phyloP scores from a whole-genome alignment of 306 rosid species.

The Inga oerstediana region DNA sequence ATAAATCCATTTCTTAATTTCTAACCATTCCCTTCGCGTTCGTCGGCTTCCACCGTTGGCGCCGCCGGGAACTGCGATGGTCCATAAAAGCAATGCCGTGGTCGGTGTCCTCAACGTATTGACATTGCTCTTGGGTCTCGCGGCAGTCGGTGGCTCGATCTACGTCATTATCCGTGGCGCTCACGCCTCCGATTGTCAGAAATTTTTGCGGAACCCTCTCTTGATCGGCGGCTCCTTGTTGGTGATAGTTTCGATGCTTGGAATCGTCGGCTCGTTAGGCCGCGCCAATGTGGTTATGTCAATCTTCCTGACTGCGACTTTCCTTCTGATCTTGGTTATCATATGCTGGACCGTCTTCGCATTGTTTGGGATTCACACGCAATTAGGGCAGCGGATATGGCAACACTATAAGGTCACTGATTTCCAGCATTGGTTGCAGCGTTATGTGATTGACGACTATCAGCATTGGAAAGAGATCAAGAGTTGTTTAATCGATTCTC shows the following conservation, averaged over 20 bases:
- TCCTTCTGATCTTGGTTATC: constrained; percentile 56
- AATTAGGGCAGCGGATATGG: constrained; percentile 50
- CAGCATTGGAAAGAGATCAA: constrained; percentile 65
- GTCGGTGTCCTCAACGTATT: constrained; percentile 59
- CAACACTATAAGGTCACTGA: constrained; percentile 55
- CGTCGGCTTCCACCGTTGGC: not conserved
- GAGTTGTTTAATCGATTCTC: constrained; percentile 67
- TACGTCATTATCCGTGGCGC: constrained; percentile 49
- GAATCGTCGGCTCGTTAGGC: constrained; percentile 59
- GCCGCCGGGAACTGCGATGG: constrained; percentile 31
- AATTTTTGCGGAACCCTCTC: constrained; percentile 60
- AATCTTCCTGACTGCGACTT: constrained; percentile 50
- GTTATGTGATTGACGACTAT: constrained; percentile 53
- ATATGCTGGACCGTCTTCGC: constrained; percentile 61
- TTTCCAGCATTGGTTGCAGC: constrained; percentile 78
- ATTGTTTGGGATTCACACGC: constrained; percentile 59
- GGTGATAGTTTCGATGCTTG: constrained; percentile 53
- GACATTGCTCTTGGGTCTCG: constrained; percentile 53
- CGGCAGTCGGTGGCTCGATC: constrained; percentile 44
- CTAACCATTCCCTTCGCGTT: not conserved
- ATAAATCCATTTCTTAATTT: not conserved
- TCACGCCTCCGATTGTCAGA: constrained; percentile 55
- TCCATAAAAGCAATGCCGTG: constrained; percentile 64
- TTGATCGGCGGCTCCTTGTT: constrained; percentile 52
- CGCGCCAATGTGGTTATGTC: constrained; percentile 56